Base-by-base conservation (phyloP, 163 green algal genomes). In the Smithsoniella earleae region DNA sequence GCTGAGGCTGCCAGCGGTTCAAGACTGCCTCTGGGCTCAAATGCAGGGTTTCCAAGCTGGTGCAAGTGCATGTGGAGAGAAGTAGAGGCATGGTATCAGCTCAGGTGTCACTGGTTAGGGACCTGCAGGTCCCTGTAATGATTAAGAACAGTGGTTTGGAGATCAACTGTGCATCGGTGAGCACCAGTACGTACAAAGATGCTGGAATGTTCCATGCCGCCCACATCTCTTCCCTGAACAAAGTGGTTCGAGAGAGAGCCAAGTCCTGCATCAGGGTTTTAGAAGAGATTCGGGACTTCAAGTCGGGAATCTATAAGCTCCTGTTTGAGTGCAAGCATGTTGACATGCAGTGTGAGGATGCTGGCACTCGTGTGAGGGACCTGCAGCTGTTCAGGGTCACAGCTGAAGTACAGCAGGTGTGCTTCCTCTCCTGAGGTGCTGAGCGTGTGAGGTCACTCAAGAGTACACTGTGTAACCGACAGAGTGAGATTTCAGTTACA, bases 241-340 rank as follows among this genome's bases (percentile, higher is more conserved):
- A 34, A 13, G 18, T 34, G 20, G 25, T 69, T 31, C 38, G 58
- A 33, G 58, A 69, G 58, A 30, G 25, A 43, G 58, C 27, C n/a
- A 13, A 5, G 27, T 30, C n/a, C 31, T 69, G 58, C 43, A 33
- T 69, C 4, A 5, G 34, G 5, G 34, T 69, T 4, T 31, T 69
- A 0, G 34, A 69, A 13, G 58, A 69, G 25, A 69, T 69, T 34
- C 20, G 58, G 58, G 58, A 69, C 16, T 69, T 69, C 58, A 69
- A 69, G 25, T 30, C 34, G 1, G 58, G 58, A 4, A 69, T 69
- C n/a, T 69, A 69, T 31, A 33, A 69, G 25, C 58, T 69, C 16
- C 25, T 69, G 3, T 69, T 43, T 44, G 58, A 69, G 43, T 69
- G 58, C 25, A 69, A 69, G 25, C 6, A 36, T 8, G 1, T 69